Evolutionary conservation across 1,284 basidiomycete genomes (phyloP).

Genomic region (Microbotryomycetes sp.): DNA sequence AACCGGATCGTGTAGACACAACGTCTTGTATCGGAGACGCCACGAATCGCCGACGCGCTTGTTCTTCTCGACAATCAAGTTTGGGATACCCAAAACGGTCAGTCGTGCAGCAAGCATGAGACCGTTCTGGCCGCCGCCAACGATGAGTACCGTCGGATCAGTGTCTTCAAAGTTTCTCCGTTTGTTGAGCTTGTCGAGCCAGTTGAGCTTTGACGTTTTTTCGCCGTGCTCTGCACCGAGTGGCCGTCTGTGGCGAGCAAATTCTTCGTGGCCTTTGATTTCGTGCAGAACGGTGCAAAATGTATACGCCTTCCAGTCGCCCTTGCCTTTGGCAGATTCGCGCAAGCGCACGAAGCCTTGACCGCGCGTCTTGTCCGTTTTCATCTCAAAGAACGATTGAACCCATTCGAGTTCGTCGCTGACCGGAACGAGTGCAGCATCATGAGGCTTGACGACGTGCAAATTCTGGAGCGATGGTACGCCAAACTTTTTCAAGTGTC

Average conservation of each 20-base stretch:
- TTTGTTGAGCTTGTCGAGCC: conserved; percentile 29
- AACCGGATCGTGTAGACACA: conserved; percentile 54
- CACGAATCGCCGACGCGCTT: conserved; percentile 54
- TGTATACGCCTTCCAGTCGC: conserved; percentile 32
- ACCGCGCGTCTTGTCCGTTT: conserved; percentile 30
- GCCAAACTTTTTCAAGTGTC: conserved; percentile 28
- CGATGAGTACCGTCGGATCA: conserved; percentile 33
- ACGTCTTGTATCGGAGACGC: conserved; percentile 50
- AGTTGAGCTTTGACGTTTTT: conserved; percentile 30
- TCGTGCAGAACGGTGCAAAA: conserved; percentile 33
- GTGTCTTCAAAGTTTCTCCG: conserved; percentile 26
- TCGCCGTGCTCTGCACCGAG: conserved; percentile 33
- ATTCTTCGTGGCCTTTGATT: conserved; percentile 33
- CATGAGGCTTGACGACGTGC: conserved; percentile 15
- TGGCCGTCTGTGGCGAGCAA: conserved; percentile 24
- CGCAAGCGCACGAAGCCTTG: conserved; percentile 32
- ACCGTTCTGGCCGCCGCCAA: conserved; percentile 39
- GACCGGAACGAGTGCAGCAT: conserved; percentile 25
- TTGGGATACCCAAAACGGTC: conserved; percentile 34
- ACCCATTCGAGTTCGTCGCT: conserved; percentile 27
- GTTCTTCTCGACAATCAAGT: conserved; percentile 38
- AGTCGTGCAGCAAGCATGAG: conserved; percentile 38
- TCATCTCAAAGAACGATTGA: conserved; percentile 31
- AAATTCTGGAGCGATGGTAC: conserved; percentile 27
- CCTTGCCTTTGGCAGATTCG: conserved; percentile 20